phyloP scores from a whole-genome alignment of 345 rosid genomes.

The Citrus reticulata region DNA sequence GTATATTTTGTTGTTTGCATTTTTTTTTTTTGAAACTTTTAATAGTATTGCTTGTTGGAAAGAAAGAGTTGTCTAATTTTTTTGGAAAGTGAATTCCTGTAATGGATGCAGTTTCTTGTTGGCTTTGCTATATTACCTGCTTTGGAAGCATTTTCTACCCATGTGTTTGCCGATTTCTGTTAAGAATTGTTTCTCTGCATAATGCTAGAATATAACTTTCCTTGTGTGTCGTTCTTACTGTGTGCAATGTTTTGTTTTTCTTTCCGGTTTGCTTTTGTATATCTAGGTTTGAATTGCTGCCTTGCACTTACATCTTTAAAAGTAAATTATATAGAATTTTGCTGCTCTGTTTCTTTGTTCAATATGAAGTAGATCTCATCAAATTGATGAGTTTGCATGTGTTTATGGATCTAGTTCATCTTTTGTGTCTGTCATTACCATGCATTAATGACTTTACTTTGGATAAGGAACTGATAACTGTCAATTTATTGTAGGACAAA shows the following conservation, averaged over 20 bases:
- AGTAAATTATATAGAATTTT: not conserved
- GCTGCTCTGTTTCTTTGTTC: not conserved
- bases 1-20: not conserved
- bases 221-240: not conserved
- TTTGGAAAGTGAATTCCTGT: not conserved
- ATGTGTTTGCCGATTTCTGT: not conserved
- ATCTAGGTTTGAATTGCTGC: not conserved
- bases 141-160: not conserved
- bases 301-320: not conserved
- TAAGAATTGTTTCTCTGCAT: not conserved
- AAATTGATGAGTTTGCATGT: not conserved
- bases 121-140: not conserved
- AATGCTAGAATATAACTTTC: not conserved
- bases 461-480: slow-evolving; percentile 11
- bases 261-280: not conserved
- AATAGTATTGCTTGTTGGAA: not conserved
- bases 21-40: not conserved
- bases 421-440: not conserved
- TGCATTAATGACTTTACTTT: not conserved
- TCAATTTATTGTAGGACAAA: slow-evolving; percentile 63
- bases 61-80: not conserved
- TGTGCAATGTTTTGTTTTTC: not conserved
- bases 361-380: not conserved
- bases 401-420: not conserved
- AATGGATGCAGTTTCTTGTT: not conserved